These are phyloP conservation scores for Bertia moriformis DNA, from an alignment of 2,329 filamentous ascomycete genomes.

Conservation along the genomic window DNA sequence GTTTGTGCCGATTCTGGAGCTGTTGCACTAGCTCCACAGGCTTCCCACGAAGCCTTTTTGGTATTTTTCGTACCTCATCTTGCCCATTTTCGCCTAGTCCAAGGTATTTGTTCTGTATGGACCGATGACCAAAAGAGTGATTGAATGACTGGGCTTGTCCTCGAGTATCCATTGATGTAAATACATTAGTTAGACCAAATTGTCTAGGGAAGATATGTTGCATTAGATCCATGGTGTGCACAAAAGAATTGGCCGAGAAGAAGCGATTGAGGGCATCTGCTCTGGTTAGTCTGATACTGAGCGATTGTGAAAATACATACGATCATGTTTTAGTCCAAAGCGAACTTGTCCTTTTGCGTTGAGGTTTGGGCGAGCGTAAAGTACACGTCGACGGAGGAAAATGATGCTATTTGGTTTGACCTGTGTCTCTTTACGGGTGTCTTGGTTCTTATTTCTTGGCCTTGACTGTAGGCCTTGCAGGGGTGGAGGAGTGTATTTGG, in stretches of 20 bases:
- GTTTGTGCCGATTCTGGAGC: slow-evolving; percentile 34
- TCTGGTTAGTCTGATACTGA: neutral
- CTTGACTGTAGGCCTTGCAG: neutral
- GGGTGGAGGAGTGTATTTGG: neutral
- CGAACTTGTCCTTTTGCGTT: slow-evolving; percentile 33
- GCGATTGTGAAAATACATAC: neutral
- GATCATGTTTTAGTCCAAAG: slow-evolving; percentile 31
- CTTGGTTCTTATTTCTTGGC: neutral
- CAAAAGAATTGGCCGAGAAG: slow-evolving; percentile 7
- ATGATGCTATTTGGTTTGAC: slow-evolving; percentile 21
- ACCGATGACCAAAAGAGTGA: too few relatives aligned
- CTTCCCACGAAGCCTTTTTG: slow-evolving; percentile 21
- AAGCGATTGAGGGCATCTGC: neutral
- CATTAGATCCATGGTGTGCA: slow-evolving; percentile 39
- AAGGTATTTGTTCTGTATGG: neutral
- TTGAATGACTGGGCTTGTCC: slow-evolving; percentile 18
- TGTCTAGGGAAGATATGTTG: slow-evolving; percentile 54
- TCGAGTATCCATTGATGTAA: slow-evolving; percentile 31
- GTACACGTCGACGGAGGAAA: slow-evolving; percentile 46
- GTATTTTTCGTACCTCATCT: neutral
- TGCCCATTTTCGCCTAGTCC: neutral
- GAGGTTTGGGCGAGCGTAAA: slow-evolving; percentile 40
- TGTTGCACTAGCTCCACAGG: slow-evolving; percentile 28
- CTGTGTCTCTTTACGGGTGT: neutral
- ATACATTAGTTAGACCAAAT: slow-evolving; percentile 50